phyloP scores from a whole-genome alignment of 441 rosid genomes.

The Croton setiger region DNA sequence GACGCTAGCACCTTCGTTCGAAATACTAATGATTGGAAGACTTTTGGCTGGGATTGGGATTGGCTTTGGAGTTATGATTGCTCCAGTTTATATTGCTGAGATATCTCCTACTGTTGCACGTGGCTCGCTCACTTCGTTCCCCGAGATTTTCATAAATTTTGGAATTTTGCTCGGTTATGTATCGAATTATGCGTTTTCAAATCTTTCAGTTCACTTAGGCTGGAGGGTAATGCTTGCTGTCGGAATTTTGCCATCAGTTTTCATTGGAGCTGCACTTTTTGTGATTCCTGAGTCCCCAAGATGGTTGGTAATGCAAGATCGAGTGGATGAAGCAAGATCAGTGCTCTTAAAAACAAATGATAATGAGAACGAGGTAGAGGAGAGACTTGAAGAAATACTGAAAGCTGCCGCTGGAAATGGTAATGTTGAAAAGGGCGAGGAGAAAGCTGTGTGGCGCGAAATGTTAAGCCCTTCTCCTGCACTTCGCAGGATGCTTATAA shows the following conservation, averaged over 20 bases:
- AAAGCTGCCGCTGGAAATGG: constrained; percentile 56
- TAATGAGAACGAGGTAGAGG: constrained; percentile 62
- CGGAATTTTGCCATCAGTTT: constrained; percentile 71
- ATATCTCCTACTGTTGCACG: constrained; percentile 63
- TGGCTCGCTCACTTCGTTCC: constrained; percentile 82
- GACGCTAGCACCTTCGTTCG: constrained; percentile 73
- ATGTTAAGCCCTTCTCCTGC: constrained; percentile 66
- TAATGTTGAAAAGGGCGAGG: constrained; percentile 40
- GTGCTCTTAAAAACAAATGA: constrained; percentile 72
- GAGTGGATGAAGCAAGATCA: constrained; percentile 64
- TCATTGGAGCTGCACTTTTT: constrained; percentile 66
- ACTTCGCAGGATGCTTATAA: constrained; percentile 58
- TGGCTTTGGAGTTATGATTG: constrained; percentile 81
- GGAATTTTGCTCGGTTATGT: constrained; percentile 89
- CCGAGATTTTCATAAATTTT: constrained; percentile 73
- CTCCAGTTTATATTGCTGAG: constrained; percentile 87
- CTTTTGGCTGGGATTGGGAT: constrained; percentile 75
- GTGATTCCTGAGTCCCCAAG: constrained; percentile 90
- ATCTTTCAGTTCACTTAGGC: constrained; percentile 57
- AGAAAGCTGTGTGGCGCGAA: constrained; percentile 77
- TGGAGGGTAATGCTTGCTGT: constrained; percentile 95
- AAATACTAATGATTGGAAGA: constrained; percentile 71
- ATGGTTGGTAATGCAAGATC: constrained; percentile 77
- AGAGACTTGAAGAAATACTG: constrained; percentile 69
- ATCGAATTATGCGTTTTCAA: constrained; percentile 78